Percentiles rank a stretch among this genome's conserved stretches.
Conservation (phyloP, 371 early-diverging fungal species). For the Coemansia sp. region DNA sequence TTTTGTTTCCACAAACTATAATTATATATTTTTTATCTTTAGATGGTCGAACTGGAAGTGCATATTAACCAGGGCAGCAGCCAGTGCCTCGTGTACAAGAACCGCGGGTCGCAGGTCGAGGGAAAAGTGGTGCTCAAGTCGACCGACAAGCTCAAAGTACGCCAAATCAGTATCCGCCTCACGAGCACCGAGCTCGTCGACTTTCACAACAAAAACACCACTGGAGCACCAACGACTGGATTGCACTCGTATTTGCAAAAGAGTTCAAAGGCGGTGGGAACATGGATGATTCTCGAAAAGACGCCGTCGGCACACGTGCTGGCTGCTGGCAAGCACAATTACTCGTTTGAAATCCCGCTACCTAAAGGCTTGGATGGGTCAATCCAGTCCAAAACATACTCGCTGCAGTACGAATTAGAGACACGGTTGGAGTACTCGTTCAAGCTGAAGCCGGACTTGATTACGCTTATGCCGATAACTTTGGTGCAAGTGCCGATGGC, state of each 20-base stretch:
- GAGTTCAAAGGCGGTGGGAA: conserved; percentile 26
- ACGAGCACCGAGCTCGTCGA: conserved; percentile 38
- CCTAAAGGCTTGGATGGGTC: conserved; percentile 40
- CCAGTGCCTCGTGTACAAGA: conserved; percentile 34
- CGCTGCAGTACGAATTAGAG: conserved; percentile 32
- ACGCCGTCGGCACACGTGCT: conserved; percentile 20
- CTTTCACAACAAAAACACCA: conserved; percentile 11
- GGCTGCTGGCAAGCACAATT: conserved; percentile 31
- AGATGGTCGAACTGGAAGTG: conserved; percentile 30
- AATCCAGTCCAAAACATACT: conserved; percentile 17
- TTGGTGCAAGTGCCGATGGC: conserved; percentile 43
- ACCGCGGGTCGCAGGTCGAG: conserved; percentile 22
- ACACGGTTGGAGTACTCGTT: conserved; percentile 40
- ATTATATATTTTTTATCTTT: neutral
- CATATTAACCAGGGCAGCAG: conserved; percentile 18
- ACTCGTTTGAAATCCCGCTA: conserved; percentile 40
- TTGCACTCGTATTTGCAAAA: conserved; percentile 35
- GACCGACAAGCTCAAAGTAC: conserved; percentile 33
- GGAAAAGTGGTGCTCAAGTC: conserved; percentile 27
- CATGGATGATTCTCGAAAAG: conserved; percentile 31
- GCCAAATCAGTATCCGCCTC: conserved; percentile 35
- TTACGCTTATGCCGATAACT: conserved; percentile 9
- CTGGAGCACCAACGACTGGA: neutral
- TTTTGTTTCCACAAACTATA: neutral
- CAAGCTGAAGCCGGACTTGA: conserved; percentile 29